Percentiles rank a stretch among this genome's conserved stretches.
phyloP scores from a whole-genome alignment of 495 filamentous ascomycete genomes.

The Hypoxylon crocopeplum region DNA sequence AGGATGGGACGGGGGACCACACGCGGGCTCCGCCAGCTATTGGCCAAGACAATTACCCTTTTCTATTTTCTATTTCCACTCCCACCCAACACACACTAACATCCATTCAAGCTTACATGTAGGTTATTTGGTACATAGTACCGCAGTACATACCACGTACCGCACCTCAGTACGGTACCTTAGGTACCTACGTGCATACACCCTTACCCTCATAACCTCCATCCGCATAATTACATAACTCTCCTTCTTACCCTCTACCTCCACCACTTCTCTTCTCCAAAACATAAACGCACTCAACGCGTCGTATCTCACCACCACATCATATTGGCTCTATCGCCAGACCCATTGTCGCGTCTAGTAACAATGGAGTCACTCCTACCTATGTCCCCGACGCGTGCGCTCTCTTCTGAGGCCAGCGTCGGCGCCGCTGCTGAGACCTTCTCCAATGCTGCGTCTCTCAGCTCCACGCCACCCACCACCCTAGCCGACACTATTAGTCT shows the following conservation, averaged over 20 bases:
- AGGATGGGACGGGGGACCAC: too few species aligned
- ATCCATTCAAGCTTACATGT: too few species aligned
- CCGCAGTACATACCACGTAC: too few species aligned
- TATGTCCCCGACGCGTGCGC: constrained; percentile 39
- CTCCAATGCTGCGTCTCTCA: constrained; percentile 53
- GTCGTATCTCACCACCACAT: constrained; percentile 7
- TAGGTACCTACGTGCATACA: too few species aligned
- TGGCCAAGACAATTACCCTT: constrained; percentile 30
- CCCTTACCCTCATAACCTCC: too few species aligned
- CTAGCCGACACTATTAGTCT: constrained; percentile 55
- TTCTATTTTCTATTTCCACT: constrained; percentile 15
- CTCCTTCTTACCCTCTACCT: too few species aligned
- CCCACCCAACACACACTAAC: neutral
- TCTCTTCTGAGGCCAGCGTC: constrained; percentile 39
- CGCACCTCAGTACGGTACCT: too few species aligned
- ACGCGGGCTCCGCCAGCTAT: constrained; percentile 30
- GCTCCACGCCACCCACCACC: constrained; percentile 56
- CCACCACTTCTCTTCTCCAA: too few species aligned
- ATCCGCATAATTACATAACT: too few species aligned
- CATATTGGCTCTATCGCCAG: constrained; percentile 1
- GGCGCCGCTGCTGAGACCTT: constrained; percentile 46
- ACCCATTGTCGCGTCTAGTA: constrained; percentile 28
- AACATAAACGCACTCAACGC: constrained; percentile 8
- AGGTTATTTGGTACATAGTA: too few species aligned
- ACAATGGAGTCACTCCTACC: constrained; percentile 33